Conservation (phyloP, 805 yeast genomes). For the Candida hungchunana region DNA sequence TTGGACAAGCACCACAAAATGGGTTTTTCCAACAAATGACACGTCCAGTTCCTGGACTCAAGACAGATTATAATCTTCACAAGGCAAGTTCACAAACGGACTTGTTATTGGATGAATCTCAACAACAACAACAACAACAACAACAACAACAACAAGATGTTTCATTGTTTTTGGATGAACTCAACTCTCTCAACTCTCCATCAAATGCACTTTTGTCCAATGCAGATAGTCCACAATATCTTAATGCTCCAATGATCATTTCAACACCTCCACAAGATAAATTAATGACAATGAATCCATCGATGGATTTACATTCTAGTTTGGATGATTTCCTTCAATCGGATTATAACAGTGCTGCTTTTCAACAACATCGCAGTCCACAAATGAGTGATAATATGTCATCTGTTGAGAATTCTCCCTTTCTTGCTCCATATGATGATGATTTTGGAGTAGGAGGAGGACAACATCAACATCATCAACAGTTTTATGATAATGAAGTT, state of each 20-base stretch:
- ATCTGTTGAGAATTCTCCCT: slow-evolving; percentile 25
- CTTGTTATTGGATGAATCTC: slow-evolving; percentile 4
- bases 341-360: slow-evolving; percentile 15
- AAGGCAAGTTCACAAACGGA: slow-evolving; percentile 17
- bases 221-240: slow-evolving; percentile 3
- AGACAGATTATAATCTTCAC: slow-evolving; percentile 14
- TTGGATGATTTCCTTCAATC: slow-evolving; percentile 11
- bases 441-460: slow-evolving; percentile 14
- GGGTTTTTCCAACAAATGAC: too few relatives aligned
- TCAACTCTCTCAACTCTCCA: slow-evolving; percentile 15
- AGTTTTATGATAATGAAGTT: slow-evolving; percentile 3
- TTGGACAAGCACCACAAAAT: slow-evolving; percentile 2
- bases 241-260: slow-evolving; percentile 14
- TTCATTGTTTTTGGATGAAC: slow-evolving; percentile 18
- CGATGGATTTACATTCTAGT: neutral
- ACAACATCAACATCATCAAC: too few relatives aligned
- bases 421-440: slow-evolving; percentile 18
- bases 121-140: neutral
- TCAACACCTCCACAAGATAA: slow-evolving; percentile 18
- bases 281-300: neutral
- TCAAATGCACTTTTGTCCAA: slow-evolving; percentile 2
- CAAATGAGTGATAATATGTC: slow-evolving; percentile 23
- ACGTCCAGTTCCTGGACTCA: slow-evolving; percentile 20
- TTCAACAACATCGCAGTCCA: slow-evolving; percentile 16
- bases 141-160: slow-evolving; percentile 10